Evolutionary conservation across 2,329 filamentous ascomycete species (phyloP), one percentile per base, ranked within the genome.

Genomic region (Trichophyton verrucosum): DNA sequence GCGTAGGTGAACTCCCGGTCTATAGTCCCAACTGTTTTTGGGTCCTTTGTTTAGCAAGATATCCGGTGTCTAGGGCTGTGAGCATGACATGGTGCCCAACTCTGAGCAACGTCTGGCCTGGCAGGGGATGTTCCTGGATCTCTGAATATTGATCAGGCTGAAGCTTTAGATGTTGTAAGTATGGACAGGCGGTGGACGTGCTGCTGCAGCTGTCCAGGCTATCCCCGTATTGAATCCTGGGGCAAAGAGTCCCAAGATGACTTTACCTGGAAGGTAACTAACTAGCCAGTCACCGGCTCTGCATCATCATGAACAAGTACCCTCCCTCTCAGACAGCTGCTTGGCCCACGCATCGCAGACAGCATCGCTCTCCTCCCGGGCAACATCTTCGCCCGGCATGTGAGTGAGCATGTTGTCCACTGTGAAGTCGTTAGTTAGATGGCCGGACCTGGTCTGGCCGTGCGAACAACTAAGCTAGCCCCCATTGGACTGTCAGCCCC

Each of bases 1-100:
- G 67, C 67, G 61, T 78, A 75, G 30, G 74, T 75, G 56, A 75
- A 77, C 65, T 77, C 75, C 22, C 65, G 71, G 67, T 77, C 75
- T 40, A 77, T 61, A 15, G 76, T 65, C 1, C 72, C 74, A 0
- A 66, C 74, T 49, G 77, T 73, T 22, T 61, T 3, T 73, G 65
- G 22, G 65, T 65, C 61, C 69, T 3, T 75, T 4, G 69, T 78
- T 66, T 9, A 70, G 64, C 20, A 77, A 71, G 64, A 78, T 74
- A 63, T 77, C 77, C 20, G 65, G 44, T 60, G 61, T 46, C 65
- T 60, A 9, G 62, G 56, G 57, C 6, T 56, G 57, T 2, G 68
- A 66, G 7, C 65, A 59, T 2, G 67, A 66, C 4, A 70, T 38
- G 6, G 47, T 61, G 4, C 69, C 70, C 1, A 69, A 69, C 38